Base-by-base conservation (phyloP, 129 eudicot species). In the Flaveria trinervia region DNA sequence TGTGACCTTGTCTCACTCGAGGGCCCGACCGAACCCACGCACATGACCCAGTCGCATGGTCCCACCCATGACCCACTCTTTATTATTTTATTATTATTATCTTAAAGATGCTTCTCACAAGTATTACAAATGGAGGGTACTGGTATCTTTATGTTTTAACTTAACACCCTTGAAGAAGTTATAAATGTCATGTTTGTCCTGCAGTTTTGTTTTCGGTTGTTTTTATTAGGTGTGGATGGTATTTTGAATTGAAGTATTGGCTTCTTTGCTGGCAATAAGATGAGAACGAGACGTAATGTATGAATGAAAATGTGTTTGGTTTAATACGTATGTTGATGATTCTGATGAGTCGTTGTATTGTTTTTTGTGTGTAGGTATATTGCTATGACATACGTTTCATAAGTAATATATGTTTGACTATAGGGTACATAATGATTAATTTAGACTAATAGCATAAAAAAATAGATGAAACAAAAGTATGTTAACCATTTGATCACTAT, bases 1-100 rank as follows among this genome's bases (percentile, higher is more conserved):
- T 64, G 69, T 64, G 67, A 52, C 78, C 67, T 61, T 71, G 78
- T 71, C 80, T 51, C 74, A 67, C 73, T 41, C 80, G 54, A 30
- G 36, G 36, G 36, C 36, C 36, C 36, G 36, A 30, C 36, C 36
- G 36, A 45, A 28, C 26, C 25, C 4, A 16, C 41, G 69, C 48
- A 68, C 72, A 22, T 9, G 78, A 79, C 78, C 78, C 11, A 26
- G 73, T 36, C 73, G 6, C 56, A 43, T 25, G 83, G 83, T 72
- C 83, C 83, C 83, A 71, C 73, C 43, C 36, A 30, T 30, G 36
- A 30, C 36, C 36, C 18, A 33, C 54, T 20, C 7, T 61, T 36
- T 30, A 30, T 30, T 30, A 30, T 30, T 3, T 30, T 30, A 3
- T 28, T 16, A 28, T 28, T 28, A 28, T 36, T 36, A 36, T 45